Conservation (phyloP, 495 filamentous ascomycete species). For the Xylaria cubensis region DNA sequence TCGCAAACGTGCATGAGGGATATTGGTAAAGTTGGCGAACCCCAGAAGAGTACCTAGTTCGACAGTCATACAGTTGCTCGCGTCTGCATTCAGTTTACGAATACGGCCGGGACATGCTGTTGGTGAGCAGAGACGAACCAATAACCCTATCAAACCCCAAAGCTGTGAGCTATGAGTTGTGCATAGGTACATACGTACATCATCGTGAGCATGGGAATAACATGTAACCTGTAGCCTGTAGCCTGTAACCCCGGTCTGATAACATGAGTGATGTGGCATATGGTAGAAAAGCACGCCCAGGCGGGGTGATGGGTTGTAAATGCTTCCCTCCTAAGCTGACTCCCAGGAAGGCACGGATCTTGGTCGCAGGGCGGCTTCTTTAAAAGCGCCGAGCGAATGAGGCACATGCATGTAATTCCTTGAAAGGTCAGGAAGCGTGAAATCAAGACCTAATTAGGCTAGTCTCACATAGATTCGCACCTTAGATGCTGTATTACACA, state of each 20-base stretch:
- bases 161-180: neutral
- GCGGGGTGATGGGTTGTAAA: conserved; percentile 16
- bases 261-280: conserved; percentile 2
- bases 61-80: neutral
- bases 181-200: neutral
- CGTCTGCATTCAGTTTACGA: conserved; percentile 3
- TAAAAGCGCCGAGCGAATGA: conserved; percentile 23
- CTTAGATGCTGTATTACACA: no score
- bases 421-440: neutral
- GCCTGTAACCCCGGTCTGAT: neutral
- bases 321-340: conserved; percentile 3
- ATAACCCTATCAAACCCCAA: neutral
- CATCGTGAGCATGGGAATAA: neutral
- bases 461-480: conserved; percentile 3
- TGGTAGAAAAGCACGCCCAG: neutral
- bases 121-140: conserved; percentile 5
- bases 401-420: neutral
- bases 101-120: conserved; percentile 3
- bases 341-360: neutral
- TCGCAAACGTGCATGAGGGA: conserved; percentile 19
- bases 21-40: conserved; percentile 6
- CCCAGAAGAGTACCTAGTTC: neutral
- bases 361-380: conserved; percentile 17
- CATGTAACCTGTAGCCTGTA: neutral
- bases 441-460: conserved; percentile 5